Conservation (phyloP, 1,284 basidiomycete species). For the Xerocomus alliaceus region DNA sequence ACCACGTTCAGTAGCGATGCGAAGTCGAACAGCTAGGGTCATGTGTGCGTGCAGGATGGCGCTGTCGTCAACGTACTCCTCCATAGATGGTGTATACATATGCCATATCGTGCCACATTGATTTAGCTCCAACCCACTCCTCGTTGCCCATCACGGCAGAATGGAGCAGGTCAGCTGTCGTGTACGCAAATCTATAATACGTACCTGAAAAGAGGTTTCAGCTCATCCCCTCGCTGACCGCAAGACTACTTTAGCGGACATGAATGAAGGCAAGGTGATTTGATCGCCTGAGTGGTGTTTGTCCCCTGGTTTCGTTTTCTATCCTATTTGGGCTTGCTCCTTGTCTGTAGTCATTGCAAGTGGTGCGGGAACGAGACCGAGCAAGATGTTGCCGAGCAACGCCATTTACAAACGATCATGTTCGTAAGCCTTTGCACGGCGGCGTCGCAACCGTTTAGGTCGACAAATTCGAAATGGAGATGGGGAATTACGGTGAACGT, state of each 20-base stretch:
- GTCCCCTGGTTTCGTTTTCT: not conserved
- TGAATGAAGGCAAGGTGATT: not conserved
- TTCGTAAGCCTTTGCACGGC: not conserved
- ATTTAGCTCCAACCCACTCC: too few species aligned
- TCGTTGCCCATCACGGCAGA: not conserved
- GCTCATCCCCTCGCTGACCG: constrained; percentile 3
- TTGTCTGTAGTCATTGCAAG: constrained; percentile 5
- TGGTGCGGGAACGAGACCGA: not conserved
- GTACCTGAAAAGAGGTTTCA: constrained; percentile 18
- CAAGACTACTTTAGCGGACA: constrained; percentile 6
- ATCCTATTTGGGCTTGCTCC: not conserved
- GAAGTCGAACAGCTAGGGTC: not conserved
- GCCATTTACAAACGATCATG: not conserved
- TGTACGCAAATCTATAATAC: not conserved
- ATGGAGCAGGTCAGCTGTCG: too few species aligned
- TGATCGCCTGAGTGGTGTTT: not conserved
- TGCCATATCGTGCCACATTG: too few species aligned
- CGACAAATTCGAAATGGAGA: not conserved
- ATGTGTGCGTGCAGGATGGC: not conserved
- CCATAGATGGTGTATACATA: too few species aligned
- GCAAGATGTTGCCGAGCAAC: constrained; percentile 4
- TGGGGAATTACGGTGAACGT: too few species aligned
- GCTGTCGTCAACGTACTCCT: constrained; percentile 17
- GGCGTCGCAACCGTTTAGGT: not conserved
- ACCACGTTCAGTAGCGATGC: not conserved